Percentiles rank a stretch among this genome's conserved stretches.
Evolutionary conservation across 352 stramenopile genomes (phyloP).

Genomic region (Phytophthora litchii): DNA sequence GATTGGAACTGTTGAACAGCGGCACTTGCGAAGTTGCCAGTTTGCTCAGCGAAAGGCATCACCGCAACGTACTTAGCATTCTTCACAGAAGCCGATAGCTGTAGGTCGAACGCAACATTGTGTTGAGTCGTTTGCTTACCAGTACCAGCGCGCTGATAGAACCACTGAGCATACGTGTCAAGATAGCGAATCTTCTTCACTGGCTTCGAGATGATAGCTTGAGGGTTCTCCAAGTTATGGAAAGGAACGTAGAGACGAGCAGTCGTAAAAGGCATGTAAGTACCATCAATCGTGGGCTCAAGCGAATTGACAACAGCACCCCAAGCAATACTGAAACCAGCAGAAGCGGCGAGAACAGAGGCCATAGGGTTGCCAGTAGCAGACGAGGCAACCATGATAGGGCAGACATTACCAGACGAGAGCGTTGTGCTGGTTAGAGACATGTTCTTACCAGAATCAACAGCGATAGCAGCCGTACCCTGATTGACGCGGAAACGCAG

Average conservation of each 20-base stretch:
- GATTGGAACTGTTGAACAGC: neutral
- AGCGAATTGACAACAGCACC: conserved; percentile 7
- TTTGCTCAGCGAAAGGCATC: neutral
- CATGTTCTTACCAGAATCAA: neutral
- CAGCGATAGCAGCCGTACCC: too few relatives aligned
- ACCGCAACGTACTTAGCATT: conserved; percentile 2
- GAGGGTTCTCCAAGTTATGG: conserved; percentile 15
- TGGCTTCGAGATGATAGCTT: conserved; percentile 14
- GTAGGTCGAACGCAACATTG: conserved; percentile 12
- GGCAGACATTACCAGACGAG: conserved; percentile 2
- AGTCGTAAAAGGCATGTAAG: conserved; percentile 14
- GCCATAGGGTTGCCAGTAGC: neutral
- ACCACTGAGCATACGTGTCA: conserved; percentile 14
- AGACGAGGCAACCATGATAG: conserved; percentile 1
- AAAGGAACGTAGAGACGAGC: conserved; percentile 16
- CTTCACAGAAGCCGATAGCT: conserved; percentile 7
- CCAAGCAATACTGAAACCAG: conserved; percentile 4
- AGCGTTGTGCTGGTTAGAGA: conserved; percentile 7
- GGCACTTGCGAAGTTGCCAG: neutral
- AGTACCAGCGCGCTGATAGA: conserved; percentile 15
- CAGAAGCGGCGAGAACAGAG: conserved; percentile 5
- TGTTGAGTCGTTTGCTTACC: neutral
- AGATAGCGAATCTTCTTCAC: conserved; percentile 18
- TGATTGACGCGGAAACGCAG: too few relatives aligned
- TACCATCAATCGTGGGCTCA: conserved; percentile 14